Evolutionary conservation across 306 rosid genomes (phyloP).

Genomic region (Macrotyloma uniflorum): DNA sequence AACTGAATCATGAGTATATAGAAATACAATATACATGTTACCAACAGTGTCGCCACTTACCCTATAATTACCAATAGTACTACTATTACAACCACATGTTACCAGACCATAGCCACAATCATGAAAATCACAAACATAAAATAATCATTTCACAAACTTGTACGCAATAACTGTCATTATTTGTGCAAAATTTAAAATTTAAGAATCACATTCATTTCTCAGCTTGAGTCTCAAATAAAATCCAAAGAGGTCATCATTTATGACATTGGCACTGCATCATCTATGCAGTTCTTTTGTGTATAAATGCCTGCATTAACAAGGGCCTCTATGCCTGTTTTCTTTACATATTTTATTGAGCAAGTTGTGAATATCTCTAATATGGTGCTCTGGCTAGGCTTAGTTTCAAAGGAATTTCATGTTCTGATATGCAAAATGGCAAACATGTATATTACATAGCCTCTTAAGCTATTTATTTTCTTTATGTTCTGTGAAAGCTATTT

Average conservation of each 20-base stretch:
- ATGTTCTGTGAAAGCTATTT: neutral
- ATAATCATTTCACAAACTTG: neutral
- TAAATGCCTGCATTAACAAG: slow-evolving; percentile 14
- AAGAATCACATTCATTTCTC: neutral
- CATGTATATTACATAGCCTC: neutral
- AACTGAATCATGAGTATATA: neutral
- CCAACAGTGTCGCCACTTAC: slow-evolving; percentile 1
- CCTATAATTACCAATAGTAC: slow-evolving; percentile 16
- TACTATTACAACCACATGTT: neutral
- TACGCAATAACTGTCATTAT: neutral
- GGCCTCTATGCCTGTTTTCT: neutral
- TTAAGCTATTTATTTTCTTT: neutral
- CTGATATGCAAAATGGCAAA: slow-evolving; percentile 22
- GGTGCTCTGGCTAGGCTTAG: slow-evolving; percentile 12
- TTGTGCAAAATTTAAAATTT: neutral
- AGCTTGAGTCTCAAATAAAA: slow-evolving; percentile 15
- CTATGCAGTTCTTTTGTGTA: neutral
- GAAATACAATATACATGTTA: neutral
- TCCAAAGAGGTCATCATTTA: neutral
- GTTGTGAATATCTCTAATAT: neutral
- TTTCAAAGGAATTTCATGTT: slow-evolving; percentile 1
- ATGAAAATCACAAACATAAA: neutral
- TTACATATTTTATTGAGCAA: slow-evolving; percentile 21
- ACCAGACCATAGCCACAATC: slow-evolving; percentile 10
- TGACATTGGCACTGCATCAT: neutral